A percentile compares a stretch with the other conserved stretches of the same genome.
Conservation (phyloP, 2,329 filamentous ascomycete species). For the Exophiala spinifera region DNA sequence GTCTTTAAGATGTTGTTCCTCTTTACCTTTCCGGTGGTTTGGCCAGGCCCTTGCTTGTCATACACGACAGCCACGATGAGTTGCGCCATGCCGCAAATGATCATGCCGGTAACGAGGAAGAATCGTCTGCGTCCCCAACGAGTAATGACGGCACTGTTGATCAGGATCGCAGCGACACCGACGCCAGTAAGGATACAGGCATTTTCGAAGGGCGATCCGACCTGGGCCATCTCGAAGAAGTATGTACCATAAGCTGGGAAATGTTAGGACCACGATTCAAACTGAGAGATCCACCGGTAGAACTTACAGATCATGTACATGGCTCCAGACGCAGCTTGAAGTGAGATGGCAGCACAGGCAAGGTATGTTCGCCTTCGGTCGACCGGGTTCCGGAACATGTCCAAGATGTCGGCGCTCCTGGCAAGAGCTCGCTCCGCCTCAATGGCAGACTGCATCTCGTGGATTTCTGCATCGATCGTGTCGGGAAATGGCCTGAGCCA, state of each 20-base stretch:
- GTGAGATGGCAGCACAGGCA: conserved; percentile 48
- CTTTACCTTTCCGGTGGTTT: conserved; percentile 32
- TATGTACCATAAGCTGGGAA: conserved; percentile 54
- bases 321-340: conserved; percentile 54
- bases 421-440: conserved; percentile 36
- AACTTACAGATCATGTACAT: conserved; percentile 56
- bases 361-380: conserved; percentile 52
- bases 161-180: conserved; percentile 54
- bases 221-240: conserved; percentile 59
- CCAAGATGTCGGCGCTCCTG: conserved; percentile 40
- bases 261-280: not conserved
- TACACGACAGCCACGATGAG: conserved; percentile 55
- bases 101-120: conserved; percentile 52
- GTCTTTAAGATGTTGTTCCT: not conserved
- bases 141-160: conserved; percentile 53
- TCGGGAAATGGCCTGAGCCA: conserved; percentile 38
- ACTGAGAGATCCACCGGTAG: not conserved
- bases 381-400: conserved; percentile 52
- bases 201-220: conserved; percentile 56
- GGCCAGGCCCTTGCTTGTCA: conserved; percentile 39
- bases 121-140: conserved; percentile 53
- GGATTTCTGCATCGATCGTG: conserved; percentile 35
- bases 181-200: conserved; percentile 54
- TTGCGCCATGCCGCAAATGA: conserved; percentile 53
- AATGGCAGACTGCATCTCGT: conserved; percentile 37